Conservation (phyloP, 202 grass and related monocot species). For the Setaria italica region DNA sequence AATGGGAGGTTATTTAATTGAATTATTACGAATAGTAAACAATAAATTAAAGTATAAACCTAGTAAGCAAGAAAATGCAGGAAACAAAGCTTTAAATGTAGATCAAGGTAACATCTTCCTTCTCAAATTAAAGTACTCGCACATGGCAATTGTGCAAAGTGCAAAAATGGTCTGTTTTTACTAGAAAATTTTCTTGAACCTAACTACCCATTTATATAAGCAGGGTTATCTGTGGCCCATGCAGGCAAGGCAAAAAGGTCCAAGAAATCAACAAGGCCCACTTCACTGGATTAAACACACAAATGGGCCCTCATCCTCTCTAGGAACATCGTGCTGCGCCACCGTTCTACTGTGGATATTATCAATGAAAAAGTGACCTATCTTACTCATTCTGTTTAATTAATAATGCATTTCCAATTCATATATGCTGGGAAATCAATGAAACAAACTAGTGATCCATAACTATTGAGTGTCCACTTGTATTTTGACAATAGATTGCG, state of each 20-base stretch:
- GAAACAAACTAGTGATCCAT: no score
- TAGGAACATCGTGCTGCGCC: no score
- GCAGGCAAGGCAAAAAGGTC: neutral
- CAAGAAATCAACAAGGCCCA: neutral
- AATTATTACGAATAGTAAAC: neutral
- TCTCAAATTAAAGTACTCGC: neutral
- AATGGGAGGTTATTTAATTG: neutral
- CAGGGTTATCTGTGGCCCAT: neutral
- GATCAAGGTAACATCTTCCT: neutral
- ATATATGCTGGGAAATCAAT: no score
- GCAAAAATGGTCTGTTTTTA: neutral
- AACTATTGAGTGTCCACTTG: no score
- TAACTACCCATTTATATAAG: neutral
- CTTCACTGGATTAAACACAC: neutral
- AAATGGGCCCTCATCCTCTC: no score
- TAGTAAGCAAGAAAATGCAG: neutral
- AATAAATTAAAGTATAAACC: neutral
- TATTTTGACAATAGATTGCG: no score
- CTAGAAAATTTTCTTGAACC: neutral
- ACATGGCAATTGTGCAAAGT: neutral
- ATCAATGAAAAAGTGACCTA: no score
- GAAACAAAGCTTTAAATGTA: neutral
- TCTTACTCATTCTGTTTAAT: no score
- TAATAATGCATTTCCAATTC: no score
- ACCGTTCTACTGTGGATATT: no score